These are phyloP conservation scores for Candida broadrunensis DNA, from an alignment of 805 yeast genomes.

Conservation along the genomic window DNA sequence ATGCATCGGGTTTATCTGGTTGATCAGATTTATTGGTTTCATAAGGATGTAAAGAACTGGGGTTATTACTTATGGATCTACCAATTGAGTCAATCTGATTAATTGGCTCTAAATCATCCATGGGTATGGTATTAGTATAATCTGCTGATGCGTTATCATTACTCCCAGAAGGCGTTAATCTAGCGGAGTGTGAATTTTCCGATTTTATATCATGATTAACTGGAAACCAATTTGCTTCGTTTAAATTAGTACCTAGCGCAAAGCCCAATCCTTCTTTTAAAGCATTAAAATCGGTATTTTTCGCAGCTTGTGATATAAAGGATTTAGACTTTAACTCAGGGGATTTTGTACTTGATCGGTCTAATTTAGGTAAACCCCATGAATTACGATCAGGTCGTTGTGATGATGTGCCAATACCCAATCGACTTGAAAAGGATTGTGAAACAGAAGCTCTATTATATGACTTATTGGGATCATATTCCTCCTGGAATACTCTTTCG, in stretches of 20 bases:
- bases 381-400: not conserved
- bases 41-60: not conserved
- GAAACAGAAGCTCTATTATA: slow-evolving; percentile 4
- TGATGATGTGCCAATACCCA: not conserved
- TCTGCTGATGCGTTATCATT: not conserved
- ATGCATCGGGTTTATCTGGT: not conserved
- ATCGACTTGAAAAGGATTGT: not conserved
- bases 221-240: slow-evolving; percentile 30
- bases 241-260: slow-evolving; percentile 28
- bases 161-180: too few species aligned
- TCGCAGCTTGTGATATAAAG: not conserved
- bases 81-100: not conserved
- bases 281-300: slow-evolving; percentile 27
- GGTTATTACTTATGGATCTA: not conserved
- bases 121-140: not conserved
- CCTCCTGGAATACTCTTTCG: slow-evolving; percentile 1
- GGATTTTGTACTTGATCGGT: not conserved
- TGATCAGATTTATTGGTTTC: too few species aligned
- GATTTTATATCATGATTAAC: not conserved
- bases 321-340: not conserved
- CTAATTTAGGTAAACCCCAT: not conserved
- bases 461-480: slow-evolving; percentile 11
- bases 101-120: not conserved
- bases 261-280: slow-evolving; percentile 29
- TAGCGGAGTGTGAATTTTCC: not conserved